Base-by-base conservation (phyloP, 2,329 filamentous ascomycete genomes). In the Penicillium verrucosum region DNA sequence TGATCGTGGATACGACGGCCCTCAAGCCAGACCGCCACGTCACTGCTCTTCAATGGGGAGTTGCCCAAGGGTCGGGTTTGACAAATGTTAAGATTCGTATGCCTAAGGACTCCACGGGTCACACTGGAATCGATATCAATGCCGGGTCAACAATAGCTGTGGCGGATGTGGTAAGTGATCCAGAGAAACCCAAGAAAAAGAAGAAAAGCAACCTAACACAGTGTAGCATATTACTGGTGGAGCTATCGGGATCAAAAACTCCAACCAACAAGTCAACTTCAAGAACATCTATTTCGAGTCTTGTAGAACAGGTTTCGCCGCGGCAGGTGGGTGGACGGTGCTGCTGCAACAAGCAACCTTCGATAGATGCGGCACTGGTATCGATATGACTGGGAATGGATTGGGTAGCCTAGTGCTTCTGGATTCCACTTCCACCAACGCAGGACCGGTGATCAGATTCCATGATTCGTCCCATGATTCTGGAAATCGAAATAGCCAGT, bases 231-330 rank as follows among this genome's bases (percentile, higher is more conserved):
- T 73, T 40, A 58, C 54, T 5, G 69, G 69, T 23, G 68, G 70
- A 27, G 63, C 58, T 0, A 62, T 68, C 12, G 70, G 70, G 23
- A 65, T 73, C 41, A 61, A 62, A 23, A 65, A 68, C 42, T 66
- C 63, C 2, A 70, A 70, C 23, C 70, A 73, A 27, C 68, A 73
- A 46, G 69, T 69, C 52, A 68, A 69, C 38, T 69, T 72, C 60
- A 85, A 85, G 67, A 70, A 75, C 1, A 69, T 77, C 36, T 81
- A 77, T 66, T 89, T 86, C 72, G 81, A 77, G 58, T 85, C 85
- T 63, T 88, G 85, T 65, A 82, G 80, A 3, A 79, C 77, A 2
- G 69, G 75, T 0, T 77, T 87, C 43, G 38, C 59, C 7, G 77
- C 76, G 0, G 75, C 61, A 2, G 69, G 68, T 12, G 70, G 69